These are phyloP conservation scores for Leucogyrophana mollusca DNA, from an alignment of 768 basidiomycete species.

Conservation along the genomic window DNA sequence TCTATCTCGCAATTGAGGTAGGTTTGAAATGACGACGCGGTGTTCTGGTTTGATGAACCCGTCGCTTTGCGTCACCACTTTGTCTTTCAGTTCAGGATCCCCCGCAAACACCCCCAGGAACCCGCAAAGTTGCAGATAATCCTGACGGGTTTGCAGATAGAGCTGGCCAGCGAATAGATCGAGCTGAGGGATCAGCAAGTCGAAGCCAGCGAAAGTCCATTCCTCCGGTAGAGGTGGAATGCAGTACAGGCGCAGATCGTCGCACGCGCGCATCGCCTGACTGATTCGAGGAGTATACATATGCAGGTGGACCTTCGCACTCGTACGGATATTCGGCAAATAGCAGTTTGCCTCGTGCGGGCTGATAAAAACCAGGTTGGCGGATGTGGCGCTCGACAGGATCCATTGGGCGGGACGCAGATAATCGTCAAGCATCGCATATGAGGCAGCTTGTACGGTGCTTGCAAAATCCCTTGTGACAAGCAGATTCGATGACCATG, in stretches of 20 bases:
- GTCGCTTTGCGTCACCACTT: constrained; percentile 4
- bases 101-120: constrained; percentile 13
- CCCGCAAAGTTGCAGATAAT: constrained; percentile 14
- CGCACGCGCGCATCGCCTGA: constrained; percentile 30
- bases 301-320: constrained; percentile 34
- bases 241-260: constrained; percentile 34
- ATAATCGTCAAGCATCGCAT: not conserved
- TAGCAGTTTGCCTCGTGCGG: constrained; percentile 35
- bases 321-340: constrained; percentile 32
- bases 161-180: constrained; percentile 24
- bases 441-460: not conserved
- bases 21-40: not conserved
- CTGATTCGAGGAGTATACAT: constrained; percentile 37
- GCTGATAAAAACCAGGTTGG: constrained; percentile 36
- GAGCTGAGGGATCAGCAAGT: constrained; percentile 9
- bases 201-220: constrained; percentile 11
- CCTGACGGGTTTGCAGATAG: constrained; percentile 13
- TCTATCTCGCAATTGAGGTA: constrained; percentile 27
- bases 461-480: not conserved
- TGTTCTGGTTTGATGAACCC: constrained; percentile 11
- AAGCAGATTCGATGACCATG: constrained; percentile 6
- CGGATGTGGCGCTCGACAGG: not conserved
- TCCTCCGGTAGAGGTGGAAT: constrained; percentile 7
- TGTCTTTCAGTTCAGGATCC: constrained; percentile 19
- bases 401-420: constrained; percentile 14